Percentiles rank a stretch among this genome's conserved stretches.
These are phyloP conservation scores for Lindgomyces ingoldianus DNA, from an alignment of 495 filamentous ascomycete genomes.

Conservation along the genomic window DNA sequence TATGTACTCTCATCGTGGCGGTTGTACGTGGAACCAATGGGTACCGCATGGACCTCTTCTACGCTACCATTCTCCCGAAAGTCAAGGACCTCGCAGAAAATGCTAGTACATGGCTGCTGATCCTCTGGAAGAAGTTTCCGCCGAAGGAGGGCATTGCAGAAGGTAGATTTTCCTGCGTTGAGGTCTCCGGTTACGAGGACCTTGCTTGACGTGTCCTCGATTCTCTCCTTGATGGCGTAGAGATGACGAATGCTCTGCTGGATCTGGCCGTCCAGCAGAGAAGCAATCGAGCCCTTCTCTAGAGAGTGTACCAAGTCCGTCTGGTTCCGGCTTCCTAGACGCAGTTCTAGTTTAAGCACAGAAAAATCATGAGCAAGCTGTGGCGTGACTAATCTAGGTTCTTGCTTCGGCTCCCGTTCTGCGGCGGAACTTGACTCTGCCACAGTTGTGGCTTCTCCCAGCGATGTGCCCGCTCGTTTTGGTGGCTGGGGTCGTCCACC, in stretches of 20 bases:
- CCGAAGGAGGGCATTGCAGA: conserved; percentile 92
- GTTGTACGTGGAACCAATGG: conserved; percentile 68
- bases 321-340: conserved; percentile 81
- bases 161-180: conserved; percentile 97
- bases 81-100: conserved; percentile 97
- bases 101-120: conserved; percentile 97
- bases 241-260: conserved; percentile 89
- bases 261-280: conserved; percentile 90
- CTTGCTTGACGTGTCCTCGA: conserved; percentile 97
- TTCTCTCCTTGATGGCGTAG: conserved; percentile 80
- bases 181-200: conserved; percentile 96
- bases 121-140: conserved; percentile 94
- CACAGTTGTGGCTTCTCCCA: conserved; percentile 56
- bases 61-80: conserved; percentile 83
- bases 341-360: conserved; percentile 89
- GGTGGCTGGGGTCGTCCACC: conserved; percentile 54
- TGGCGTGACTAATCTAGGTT: conserved; percentile 80
- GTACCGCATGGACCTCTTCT: conserved; percentile 94
- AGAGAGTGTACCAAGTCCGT: conserved; percentile 94
- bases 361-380: conserved; percentile 96
- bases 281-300: conserved; percentile 86
- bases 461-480: conserved; percentile 70
- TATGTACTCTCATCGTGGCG: conserved; percentile 93
- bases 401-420: conserved; percentile 56
- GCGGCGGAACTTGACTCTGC: conserved; percentile 73